phyloP scores from a whole-genome alignment of 129 eudicot genomes.

The Glebionis coronaria region DNA sequence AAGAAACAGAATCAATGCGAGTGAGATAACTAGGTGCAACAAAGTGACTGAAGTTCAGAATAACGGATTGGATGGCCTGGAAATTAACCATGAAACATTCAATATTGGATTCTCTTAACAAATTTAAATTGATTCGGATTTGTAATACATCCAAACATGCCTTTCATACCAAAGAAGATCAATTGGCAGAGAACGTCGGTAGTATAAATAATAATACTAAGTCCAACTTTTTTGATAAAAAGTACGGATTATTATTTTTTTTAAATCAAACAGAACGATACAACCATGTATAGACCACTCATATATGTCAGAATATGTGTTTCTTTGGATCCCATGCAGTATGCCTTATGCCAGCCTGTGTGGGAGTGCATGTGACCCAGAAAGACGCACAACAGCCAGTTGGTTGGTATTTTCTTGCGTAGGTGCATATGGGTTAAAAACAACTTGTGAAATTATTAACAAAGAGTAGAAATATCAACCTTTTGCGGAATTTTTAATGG shows the following conservation, averaged over 20 bases:
- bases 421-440: slow-evolving; percentile 16
- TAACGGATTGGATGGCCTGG: neutral
- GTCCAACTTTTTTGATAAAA: neutral
- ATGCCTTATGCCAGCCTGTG: slow-evolving; percentile 15
- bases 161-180: neutral
- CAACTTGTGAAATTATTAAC: neutral
- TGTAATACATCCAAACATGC: neutral
- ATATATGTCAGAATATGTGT: slow-evolving; percentile 5
- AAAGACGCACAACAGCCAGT: slow-evolving; percentile 15
- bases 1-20: too few relatives aligned
- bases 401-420: slow-evolving; percentile 15
- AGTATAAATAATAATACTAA: neutral
- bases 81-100: too few relatives aligned
- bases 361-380: slow-evolving; percentile 30
- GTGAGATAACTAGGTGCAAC: neutral
- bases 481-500: too few relatives aligned
- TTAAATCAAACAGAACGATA: neutral
- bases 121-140: neutral
- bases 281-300: slow-evolving; percentile 13
- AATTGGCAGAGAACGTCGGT: neutral
- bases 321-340: slow-evolving; percentile 5
- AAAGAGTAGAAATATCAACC: too few relatives aligned
- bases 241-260: neutral
- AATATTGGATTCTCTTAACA: neutral
- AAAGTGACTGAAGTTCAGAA: neutral